Percentiles rank a stretch among this genome's conserved stretches.
These are phyloP conservation scores for Pistacia vera DNA, from an alignment of 345 rosid genomes.

Conservation along the genomic window DNA sequence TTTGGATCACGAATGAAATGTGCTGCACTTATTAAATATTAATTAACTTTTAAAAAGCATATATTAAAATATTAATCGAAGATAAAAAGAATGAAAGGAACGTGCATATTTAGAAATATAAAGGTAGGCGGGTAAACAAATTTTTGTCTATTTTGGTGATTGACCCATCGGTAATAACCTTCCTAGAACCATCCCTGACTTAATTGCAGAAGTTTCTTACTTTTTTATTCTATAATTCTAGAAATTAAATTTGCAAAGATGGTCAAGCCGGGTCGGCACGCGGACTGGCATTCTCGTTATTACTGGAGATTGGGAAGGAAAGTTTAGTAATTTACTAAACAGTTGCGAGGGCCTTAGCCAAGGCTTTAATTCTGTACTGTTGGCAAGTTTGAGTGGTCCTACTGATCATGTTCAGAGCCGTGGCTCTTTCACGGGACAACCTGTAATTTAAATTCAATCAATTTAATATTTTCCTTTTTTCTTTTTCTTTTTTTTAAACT, in stretches of 20 bases:
- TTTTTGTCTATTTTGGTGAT: not conserved
- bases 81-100: not conserved
- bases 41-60: no score
- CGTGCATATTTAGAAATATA: not conserved
- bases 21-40: no score
- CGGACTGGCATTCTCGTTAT: slow-evolving; percentile 3
- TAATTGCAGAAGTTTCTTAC: not conserved
- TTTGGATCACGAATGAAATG: no score
- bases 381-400: not conserved
- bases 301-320: not conserved
- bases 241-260: not conserved
- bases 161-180: not conserved
- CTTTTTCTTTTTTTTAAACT: no score
- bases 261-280: no score
- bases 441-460: no score
- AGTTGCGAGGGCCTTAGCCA: not conserved
- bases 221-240: not conserved
- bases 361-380: not conserved
- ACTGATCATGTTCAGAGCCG: not conserved
- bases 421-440: no score
- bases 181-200: not conserved
- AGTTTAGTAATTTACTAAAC: not conserved
- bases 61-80: no score
- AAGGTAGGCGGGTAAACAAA: slow-evolving; percentile 7
- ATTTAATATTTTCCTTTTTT: no score